Evolutionary conservation across 129 eudicot species (phyloP).

Genomic region (Silybum marianum): DNA sequence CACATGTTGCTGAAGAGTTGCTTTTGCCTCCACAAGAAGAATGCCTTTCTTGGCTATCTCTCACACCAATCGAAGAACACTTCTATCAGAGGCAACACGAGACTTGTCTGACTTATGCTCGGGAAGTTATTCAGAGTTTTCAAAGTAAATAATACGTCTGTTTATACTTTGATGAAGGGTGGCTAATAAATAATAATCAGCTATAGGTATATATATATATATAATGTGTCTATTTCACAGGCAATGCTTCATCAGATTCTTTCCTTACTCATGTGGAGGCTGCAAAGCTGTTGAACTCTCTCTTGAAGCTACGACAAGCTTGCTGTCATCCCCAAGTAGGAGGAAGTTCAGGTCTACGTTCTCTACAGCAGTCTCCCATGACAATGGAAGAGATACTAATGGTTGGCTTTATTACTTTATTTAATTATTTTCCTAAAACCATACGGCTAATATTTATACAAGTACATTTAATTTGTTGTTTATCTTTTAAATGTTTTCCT

Average conservation of each 20-base stretch:
- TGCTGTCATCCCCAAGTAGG: conserved; percentile 99
- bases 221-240: conserved; percentile 30
- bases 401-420: conserved; percentile 39
- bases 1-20: conserved; percentile 78
- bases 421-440: neutral
- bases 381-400: conserved; percentile 93
- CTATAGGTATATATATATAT: conserved; percentile 4
- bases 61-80: conserved; percentile 83
- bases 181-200: neutral
- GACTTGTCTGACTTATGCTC: conserved; percentile 77
- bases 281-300: conserved; percentile 87
- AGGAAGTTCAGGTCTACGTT: conserved; percentile 91
- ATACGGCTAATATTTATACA: neutral
- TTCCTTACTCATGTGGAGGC: conserved; percentile 76
- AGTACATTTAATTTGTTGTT: neutral
- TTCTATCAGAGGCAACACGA: conserved; percentile 96
- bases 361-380: conserved; percentile 94
- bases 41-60: conserved; percentile 77
- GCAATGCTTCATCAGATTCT: conserved; percentile 54
- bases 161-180: conserved; percentile 14
- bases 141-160: conserved; percentile 41
- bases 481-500: conserved; percentile 20
- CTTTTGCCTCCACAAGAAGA: conserved; percentile 95
- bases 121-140: conserved; percentile 68
- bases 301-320: conserved; percentile 96